Conservation (phyloP, 2,329 filamentous ascomycete genomes). For the Scedosporium aurantiacum region DNA sequence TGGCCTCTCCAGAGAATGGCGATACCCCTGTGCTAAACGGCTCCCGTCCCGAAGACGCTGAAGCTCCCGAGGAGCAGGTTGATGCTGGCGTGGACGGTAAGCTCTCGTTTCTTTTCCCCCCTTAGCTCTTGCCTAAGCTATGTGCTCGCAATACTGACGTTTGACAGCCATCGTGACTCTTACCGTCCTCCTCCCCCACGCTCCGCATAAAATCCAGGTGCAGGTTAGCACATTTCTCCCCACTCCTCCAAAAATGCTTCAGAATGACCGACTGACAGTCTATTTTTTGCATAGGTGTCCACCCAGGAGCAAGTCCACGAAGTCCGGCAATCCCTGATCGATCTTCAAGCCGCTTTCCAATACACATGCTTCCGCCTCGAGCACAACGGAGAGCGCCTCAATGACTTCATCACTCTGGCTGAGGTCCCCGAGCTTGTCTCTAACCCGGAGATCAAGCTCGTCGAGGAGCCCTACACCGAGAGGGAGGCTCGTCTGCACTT, state of each 20-base stretch:
- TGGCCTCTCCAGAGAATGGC: background rate
- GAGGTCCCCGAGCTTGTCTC: conserved; percentile 72
- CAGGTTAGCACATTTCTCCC: conserved; percentile 50
- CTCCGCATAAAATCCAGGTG: conserved; percentile 68
- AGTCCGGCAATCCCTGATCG: conserved; percentile 91
- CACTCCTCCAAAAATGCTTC: background rate
- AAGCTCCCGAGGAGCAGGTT: conserved; percentile 15
- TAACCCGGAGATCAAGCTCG: conserved; percentile 67
- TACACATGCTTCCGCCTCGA: conserved; percentile 99
- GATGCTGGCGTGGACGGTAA: conserved; percentile 24
- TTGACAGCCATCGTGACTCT: conserved; percentile 46
- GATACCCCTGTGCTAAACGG: conserved; percentile 1
- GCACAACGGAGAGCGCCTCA: conserved; percentile 77
- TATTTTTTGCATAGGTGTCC: conserved; percentile 50
- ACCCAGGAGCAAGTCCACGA: conserved; percentile 95
- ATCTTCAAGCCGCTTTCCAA: conserved; percentile 83
- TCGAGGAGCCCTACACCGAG: conserved; percentile 95
- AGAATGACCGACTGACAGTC: background rate
- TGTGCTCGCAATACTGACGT: conserved; percentile 9
- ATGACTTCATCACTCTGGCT: conserved; percentile 86
- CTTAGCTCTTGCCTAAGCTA: background rate
- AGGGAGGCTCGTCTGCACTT: conserved; percentile 96
- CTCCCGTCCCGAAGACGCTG: conserved; percentile 15
- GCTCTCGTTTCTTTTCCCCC: background rate
- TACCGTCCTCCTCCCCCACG: conserved; percentile 71